Conservation (phyloP, 2,329 filamentous ascomycete genomes). For the Microsporum audouinii region DNA sequence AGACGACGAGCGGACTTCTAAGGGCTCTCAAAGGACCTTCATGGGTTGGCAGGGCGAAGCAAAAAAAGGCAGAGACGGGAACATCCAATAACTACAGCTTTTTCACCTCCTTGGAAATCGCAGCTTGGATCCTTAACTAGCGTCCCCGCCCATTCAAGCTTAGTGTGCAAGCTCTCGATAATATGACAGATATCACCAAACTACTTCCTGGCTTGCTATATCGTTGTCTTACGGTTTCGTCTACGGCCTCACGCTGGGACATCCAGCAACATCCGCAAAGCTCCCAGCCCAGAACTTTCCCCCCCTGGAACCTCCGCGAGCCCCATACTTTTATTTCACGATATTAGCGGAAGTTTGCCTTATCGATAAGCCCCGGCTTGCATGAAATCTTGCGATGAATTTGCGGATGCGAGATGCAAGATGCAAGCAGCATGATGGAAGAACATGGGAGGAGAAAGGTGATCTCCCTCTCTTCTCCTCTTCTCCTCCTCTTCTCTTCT, state of each 20-base stretch:
- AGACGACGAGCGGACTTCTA: neutral
- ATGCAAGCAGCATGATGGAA: neutral
- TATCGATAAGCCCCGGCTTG: conserved; percentile 1
- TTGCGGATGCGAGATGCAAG: neutral
- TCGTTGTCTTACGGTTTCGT: neutral
- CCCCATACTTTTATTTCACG: neutral
- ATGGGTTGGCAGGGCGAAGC: neutral
- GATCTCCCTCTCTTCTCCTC: neutral
- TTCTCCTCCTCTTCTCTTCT: neutral
- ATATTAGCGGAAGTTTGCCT: neutral
- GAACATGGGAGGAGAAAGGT: neutral
- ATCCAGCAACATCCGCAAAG: neutral
- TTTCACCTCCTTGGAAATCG: neutral
- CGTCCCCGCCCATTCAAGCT: neutral
- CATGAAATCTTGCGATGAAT: neutral
- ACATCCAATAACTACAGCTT: neutral
- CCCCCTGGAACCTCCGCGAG: neutral
- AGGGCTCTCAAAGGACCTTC: neutral
- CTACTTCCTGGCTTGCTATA: neutral
- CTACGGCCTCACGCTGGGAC: neutral
- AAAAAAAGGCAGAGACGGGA: neutral
- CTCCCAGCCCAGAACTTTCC: neutral
- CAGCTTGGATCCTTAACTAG: neutral
- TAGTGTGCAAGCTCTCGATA: neutral
- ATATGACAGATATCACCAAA: neutral